Evolutionary conservation across 306 rosid species (phyloP), one percentile per base, ranked within the genome.

Genomic region (Crataegus laevigata): DNA sequence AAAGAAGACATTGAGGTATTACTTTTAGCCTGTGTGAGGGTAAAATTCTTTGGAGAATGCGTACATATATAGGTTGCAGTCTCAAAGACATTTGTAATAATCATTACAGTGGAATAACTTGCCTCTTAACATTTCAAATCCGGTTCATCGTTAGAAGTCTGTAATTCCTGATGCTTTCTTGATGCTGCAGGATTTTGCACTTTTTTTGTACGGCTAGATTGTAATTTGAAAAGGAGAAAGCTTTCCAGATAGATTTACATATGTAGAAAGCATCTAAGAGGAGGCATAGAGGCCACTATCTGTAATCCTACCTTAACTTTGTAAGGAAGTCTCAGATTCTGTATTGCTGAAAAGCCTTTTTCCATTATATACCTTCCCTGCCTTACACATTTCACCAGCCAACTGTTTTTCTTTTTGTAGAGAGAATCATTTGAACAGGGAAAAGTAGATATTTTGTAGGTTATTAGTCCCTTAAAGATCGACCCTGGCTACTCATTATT

Each of bases 391-490:
- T 77, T 75, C 81, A 55, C 71, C 77, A 24, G 54, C 73, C 69
- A 71, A 66, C 34, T 64, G 42, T 68, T 72, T 47, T 69, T 84
- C 79, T 78, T 84, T 67, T 74, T 81, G 81, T 63, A 50, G 70
- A 66, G 43, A 30, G 71, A 76, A 69, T 82, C 85, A 64, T 65
- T 52, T 83, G 72, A 71, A 67, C 17, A 36, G 71, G 72, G 67
- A 63, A 68, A 24, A 47, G 69, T 72, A 73, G 79, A 80, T 79
- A 25, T 60, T 43, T 69, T 30, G 29, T 69, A 82, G 88, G 85
- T 78, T 79, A 81, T 45, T 67, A 75, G 76, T 75, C 55, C 68
- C 74, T 64, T 72, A 71, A 81, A 63, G 80, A 83, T 42, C 82
- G 77, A 67, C 64, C 55, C 65, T 59, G 86, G 77, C 67, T 72